A percentile compares a stretch with the other conserved stretches of the same genome.
Conservation (phyloP, 169 alveolate species). For the Babesia bigemina region DNA sequence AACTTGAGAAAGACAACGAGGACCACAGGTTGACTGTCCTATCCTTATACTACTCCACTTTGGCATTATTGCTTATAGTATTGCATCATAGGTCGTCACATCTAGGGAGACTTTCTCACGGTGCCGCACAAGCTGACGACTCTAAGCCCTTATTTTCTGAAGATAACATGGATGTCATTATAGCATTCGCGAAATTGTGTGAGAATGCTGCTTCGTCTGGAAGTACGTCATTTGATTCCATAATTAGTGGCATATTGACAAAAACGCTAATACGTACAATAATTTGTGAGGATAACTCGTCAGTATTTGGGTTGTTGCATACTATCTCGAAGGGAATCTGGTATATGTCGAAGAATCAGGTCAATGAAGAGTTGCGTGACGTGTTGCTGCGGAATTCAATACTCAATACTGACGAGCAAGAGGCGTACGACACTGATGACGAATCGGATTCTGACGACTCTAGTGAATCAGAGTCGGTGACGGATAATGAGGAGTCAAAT, state of each 20-base stretch:
- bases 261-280: conserved; percentile 14
- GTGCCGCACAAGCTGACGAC: background rate
- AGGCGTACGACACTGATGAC: background rate
- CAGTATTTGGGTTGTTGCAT: conserved; percentile 39
- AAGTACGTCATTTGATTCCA: background rate
- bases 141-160: background rate
- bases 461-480: background rate
- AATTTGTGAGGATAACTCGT: conserved; percentile 35
- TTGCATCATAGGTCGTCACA: background rate
- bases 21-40: background rate
- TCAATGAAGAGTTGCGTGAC: conserved; percentile 2
- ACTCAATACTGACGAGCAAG: background rate
- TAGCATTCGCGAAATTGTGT: conserved; percentile 11
- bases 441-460: conserved; percentile 13
- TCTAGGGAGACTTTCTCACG: background rate
- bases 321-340: conserved; percentile 42
- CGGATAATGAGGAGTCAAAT: background rate
- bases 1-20: background rate
- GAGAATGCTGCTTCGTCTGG: background rate
- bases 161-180: conserved; percentile 1
- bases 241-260: background rate
- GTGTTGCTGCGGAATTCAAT: conserved; percentile 10
- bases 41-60: background rate
- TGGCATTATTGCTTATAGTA: conserved; percentile 6
- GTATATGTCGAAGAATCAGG: background rate